These are phyloP conservation scores for Vitis labrusca DNA, from an alignment of 164 flowering plant species.

Conservation along the genomic window DNA sequence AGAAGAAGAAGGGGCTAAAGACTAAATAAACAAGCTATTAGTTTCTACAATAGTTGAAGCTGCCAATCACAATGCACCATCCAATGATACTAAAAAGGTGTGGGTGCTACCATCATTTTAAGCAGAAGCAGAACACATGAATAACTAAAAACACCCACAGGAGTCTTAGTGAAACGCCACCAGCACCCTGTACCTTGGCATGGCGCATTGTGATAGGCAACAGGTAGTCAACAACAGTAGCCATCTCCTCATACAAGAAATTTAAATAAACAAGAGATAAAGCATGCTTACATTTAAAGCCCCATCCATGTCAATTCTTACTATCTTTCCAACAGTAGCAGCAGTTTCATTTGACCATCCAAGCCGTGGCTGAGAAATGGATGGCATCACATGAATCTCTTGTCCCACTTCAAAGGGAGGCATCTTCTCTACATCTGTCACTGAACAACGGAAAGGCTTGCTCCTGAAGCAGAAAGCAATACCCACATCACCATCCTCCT, in stretches of 20 bases:
- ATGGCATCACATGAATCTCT: conserved; percentile 77
- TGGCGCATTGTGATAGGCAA: background rate
- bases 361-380: conserved; percentile 87
- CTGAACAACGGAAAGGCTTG: conserved; percentile 90
- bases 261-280: background rate
- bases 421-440: conserved; percentile 93
- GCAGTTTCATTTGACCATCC: conserved; percentile 97
- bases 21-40: no score
- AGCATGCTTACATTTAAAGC: conserved; percentile 74
- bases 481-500: conserved; percentile 96
- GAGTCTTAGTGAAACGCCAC: background rate
- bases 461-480: conserved; percentile 95
- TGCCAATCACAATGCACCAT: background rate
- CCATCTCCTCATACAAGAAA: background rate
- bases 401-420: conserved; percentile 88
- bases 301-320: conserved; percentile 95
- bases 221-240: background rate
- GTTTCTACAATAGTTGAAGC: background rate
- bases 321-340: conserved; percentile 85
- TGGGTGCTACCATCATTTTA: background rate
- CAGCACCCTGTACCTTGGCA: background rate
- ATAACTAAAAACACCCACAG: background rate
- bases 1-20: background rate
- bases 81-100: background rate
- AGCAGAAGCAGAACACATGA: background rate